These are phyloP conservation scores for Colletotrichum sp. DNA, from an alignment of 2,329 filamentous ascomycete genomes.

Conservation along the genomic window DNA sequence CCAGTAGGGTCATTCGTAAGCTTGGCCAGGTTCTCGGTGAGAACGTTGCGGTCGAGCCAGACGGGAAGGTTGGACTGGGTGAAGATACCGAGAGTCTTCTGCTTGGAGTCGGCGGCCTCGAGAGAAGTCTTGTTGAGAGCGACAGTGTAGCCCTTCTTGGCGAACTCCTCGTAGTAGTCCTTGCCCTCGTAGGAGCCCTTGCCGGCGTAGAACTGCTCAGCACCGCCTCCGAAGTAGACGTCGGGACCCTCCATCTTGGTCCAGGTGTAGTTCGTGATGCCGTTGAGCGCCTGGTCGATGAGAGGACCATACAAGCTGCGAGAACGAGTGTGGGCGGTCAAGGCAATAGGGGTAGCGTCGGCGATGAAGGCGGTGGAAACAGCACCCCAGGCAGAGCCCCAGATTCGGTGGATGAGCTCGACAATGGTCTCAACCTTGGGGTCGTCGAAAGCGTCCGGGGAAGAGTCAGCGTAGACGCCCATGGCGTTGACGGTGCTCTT, in stretches of 20 bases:
- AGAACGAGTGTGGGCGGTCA: constrained; percentile 75
- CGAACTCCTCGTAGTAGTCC: constrained; percentile 82
- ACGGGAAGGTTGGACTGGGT: constrained; percentile 77
- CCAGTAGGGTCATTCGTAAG: constrained; percentile 75
- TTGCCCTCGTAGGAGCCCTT: constrained; percentile 70
- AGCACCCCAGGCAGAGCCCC: constrained; percentile 64
- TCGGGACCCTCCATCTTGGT: constrained; percentile 76
- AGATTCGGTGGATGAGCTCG: constrained; percentile 76
- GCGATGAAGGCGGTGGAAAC: constrained; percentile 84
- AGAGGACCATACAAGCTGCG: constrained; percentile 74
- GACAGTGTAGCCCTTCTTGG: constrained; percentile 74
- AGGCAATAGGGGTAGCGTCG: constrained; percentile 81
- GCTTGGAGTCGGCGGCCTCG: constrained; percentile 56
- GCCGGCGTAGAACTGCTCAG: constrained; percentile 78
- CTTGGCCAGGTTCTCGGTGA: constrained; percentile 69
- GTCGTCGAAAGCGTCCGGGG: constrained; percentile 75
- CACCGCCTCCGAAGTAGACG: constrained; percentile 83
- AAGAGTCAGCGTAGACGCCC: constrained; percentile 80
- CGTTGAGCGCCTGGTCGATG: constrained; percentile 78
- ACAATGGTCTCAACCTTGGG: constrained; percentile 87
- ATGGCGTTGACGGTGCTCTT: constrained; percentile 85
- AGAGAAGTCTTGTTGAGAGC: constrained; percentile 78
- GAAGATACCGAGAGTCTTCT: constrained; percentile 80
- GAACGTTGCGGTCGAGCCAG: constrained; percentile 87
- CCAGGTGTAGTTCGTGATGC: constrained; percentile 83